Evolutionary conservation across 176 grass and related monocot genomes (phyloP), one percentile per base, ranked within the genome.

Genomic region (Ananas comosus): DNA sequence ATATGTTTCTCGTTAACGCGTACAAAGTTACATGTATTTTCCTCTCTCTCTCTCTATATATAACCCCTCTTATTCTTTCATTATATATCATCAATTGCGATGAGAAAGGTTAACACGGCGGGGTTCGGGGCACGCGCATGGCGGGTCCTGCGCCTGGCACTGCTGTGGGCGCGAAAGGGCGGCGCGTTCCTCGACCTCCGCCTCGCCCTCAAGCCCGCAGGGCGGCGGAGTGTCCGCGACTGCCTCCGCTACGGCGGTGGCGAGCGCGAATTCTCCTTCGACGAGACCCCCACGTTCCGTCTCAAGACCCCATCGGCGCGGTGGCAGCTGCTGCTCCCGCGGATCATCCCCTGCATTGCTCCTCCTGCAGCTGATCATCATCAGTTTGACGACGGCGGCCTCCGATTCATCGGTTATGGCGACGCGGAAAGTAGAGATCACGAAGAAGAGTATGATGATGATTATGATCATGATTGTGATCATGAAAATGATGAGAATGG

Each of bases 241-340:
- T 54, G 71, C 7, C 80, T 89, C 66, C 74, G 28, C 2, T 29
- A 42, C 12, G 25, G 49, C 67, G 93, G 49, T 64, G 93, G 86
- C 49, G 84, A 96, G 70, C 81, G 86, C n/a, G 81, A 97, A 80
- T 92, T 78, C 81, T 97, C 93, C 51, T 87, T 97, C 71, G 79
- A 97, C 10, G 93, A 97, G 57, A 97, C 89, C 4, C 93, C 89
- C 0, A 57, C 50, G 19, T 92, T 97, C 86, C 82, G 72, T 16
- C 85, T 96, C 81, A 88, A 91, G 10, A 77, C 79, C 0, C 81
- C 83, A 5, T 87, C 89, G 12, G 27, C 68, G 65, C 81, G 81
- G 33, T 72, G 81, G 59, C 93, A 89, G 9, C 81, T 78, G 11
- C 78, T 89, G 65, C 77, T 91, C 27, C 86, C 89, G 9, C 84